Conservation (phyloP, 129 eudicot species). For the Mikania micrantha region DNA sequence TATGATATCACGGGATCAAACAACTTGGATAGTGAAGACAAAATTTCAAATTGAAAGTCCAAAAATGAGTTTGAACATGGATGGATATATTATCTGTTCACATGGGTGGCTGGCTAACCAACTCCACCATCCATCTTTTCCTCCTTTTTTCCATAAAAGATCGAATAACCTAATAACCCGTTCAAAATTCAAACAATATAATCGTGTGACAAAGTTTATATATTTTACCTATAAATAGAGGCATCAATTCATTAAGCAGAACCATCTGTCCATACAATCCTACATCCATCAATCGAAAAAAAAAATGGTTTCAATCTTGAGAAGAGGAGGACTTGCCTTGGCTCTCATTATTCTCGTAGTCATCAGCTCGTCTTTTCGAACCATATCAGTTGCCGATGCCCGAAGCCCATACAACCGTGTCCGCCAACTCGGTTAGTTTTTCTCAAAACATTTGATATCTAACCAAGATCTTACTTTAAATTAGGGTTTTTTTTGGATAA, state of each 20-base stretch:
- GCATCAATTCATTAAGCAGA: not conserved
- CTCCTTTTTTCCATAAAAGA: no score
- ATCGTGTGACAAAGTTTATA: no score
- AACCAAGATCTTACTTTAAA: not conserved
- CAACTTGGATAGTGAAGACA: no score
- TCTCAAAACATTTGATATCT: not conserved
- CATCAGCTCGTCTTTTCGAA: not conserved
- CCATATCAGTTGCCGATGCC: constrained; percentile 8
- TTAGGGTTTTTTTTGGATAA: not conserved
- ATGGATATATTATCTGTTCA: no score
- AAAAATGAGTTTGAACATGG: no score
- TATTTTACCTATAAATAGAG: constrained; percentile 1
- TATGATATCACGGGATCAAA: no score
- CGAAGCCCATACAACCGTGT: constrained; percentile 8
- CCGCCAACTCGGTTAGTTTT: constrained; percentile 24
- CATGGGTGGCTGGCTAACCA: no score
- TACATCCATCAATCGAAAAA: not conserved
- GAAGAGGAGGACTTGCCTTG: constrained; percentile 11
- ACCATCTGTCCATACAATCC: not conserved
- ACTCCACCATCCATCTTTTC: no score
- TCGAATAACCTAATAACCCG: no score
- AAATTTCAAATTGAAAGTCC: no score
- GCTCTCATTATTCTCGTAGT: constrained; percentile 17
- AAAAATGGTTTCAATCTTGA: constrained; percentile 12
- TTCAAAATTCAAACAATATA: no score